Percentiles rank a stretch among this genome's conserved stretches.
Evolutionary conservation across 495 filamentous ascomycete genomes (phyloP).

Genomic region (Aspergillus taichungensis): DNA sequence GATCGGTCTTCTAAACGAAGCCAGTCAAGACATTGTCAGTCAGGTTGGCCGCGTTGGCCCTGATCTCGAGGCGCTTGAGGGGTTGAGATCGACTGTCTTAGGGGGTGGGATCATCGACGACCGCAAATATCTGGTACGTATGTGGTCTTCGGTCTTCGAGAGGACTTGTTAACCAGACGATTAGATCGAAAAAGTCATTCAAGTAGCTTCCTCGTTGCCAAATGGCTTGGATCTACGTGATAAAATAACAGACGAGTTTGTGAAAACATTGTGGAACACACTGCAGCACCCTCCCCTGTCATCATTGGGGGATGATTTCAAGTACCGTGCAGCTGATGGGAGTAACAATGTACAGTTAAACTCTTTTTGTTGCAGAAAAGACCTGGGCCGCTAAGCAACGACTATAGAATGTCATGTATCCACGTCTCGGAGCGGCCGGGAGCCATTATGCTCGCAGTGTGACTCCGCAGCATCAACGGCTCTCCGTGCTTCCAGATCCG

Average conservation of each 20-base stretch:
- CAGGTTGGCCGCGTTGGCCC: background rate
- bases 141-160: background rate
- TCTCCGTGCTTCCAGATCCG: constrained; percentile 56
- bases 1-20: background rate
- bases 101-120: constrained; percentile 8
- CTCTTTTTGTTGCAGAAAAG: background rate
- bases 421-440: constrained; percentile 41
- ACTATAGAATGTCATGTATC: constrained; percentile 37
- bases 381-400: background rate
- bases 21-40: background rate
- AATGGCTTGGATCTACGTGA: constrained; percentile 31
- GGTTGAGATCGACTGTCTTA: background rate
- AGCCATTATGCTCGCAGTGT: constrained; percentile 56
- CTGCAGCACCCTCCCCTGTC: constrained; percentile 53
- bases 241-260: constrained; percentile 41
- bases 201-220: constrained; percentile 19
- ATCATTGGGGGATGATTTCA: constrained; percentile 47
- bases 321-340: constrained; percentile 52
- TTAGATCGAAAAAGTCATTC: constrained; percentile 12
- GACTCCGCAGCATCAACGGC: constrained; percentile 41
- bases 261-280: constrained; percentile 49
- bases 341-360: constrained; percentile 33
- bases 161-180: background rate
- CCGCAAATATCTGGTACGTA: constrained; percentile 7
- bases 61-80: background rate